Base-by-base conservation (phyloP, 768 basidiomycete genomes). In the Rhodocollybia butyracea region DNA sequence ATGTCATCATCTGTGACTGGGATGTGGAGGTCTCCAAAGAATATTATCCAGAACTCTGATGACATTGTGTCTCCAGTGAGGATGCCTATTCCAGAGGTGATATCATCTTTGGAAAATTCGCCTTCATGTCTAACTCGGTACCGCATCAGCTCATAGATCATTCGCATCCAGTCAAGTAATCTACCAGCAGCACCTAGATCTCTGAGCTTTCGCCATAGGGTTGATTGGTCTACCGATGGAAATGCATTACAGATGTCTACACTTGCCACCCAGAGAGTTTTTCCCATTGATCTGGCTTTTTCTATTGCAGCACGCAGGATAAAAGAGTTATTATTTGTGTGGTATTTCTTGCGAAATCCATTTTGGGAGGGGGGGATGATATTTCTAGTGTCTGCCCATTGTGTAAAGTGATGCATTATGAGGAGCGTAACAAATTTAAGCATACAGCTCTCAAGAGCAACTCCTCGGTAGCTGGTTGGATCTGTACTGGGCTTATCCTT, bases 161-260 rank as follows among this genome's bases (percentile, higher is more conserved):
- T n/a, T 31, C 58, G 22, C 22, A 59, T 12, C 45, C 30, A 56
- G 54, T 59, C 58, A 51, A 59, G 56, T 13, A 56, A 22, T 17
- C 38, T 46, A 11, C 58, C 58, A 15, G 27, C 29, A 47, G 46
- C 46, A 24, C 71, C 72, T 29, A 41, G 26, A 3, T 26, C 15
- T 30, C 32, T 39, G 2, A 71, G 59, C 43, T 72, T 71, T 1
- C 61, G 17, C 70, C 71, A 72, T 1, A 72, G 59, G 0, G 68
- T 66, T 5, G 67, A 54, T 19, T 64, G 61, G 39, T 73, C 64
- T 1, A 66, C 66, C 0, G 68, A 72, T 0, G 73, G 73, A 56
- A 73, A 74, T 11, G 71, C 70, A 62, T 74, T 72, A 15, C 54
- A 66, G 3, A 68, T 57, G 54, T 68, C 65, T 0, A 66, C 40